phyloP scores from a whole-genome alignment of 75 land plant genomes.

The Larix kaempferi region DNA sequence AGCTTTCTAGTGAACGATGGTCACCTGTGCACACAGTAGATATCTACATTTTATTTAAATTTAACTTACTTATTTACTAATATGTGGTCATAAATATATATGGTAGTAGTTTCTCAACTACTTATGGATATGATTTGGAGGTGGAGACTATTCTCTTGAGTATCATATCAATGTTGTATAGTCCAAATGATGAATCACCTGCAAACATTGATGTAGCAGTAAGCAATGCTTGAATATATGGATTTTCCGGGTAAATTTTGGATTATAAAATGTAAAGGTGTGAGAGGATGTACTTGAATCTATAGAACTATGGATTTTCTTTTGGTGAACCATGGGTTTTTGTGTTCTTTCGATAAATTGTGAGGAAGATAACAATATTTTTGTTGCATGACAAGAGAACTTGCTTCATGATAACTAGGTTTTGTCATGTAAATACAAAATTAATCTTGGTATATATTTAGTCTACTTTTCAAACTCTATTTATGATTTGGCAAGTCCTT shows the following conservation, averaged over 20 bases:
- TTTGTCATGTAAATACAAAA: no score
- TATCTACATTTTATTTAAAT: constrained; percentile 7
- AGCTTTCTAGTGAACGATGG: constrained; percentile 97
- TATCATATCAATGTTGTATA: constrained; percentile 87
- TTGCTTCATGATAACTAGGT: no score
- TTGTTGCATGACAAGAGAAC: no score
- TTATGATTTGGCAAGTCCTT: no score
- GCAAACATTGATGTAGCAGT: constrained; percentile 92
- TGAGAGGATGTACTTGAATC: background rate
- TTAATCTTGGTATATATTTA: no score
- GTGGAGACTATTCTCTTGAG: constrained; percentile 89
- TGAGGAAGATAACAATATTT: no score
- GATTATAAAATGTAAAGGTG: background rate
- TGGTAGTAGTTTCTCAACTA: no score
- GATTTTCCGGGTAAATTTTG: background rate
- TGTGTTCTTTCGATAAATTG: no score
- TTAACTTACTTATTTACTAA: background rate
- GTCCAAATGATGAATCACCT: constrained; percentile 94
- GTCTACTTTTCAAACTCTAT: no score
- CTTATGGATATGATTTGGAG: no score
- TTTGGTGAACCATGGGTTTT: no score
- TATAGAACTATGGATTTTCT: no score
- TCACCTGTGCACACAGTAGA: constrained; percentile 75
- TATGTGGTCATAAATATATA: background rate
- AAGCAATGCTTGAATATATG: constrained; percentile 12